Base-by-base conservation (phyloP, 2,329 filamentous ascomycete genomes). In the Neodidymelliopsis sp. region DNA sequence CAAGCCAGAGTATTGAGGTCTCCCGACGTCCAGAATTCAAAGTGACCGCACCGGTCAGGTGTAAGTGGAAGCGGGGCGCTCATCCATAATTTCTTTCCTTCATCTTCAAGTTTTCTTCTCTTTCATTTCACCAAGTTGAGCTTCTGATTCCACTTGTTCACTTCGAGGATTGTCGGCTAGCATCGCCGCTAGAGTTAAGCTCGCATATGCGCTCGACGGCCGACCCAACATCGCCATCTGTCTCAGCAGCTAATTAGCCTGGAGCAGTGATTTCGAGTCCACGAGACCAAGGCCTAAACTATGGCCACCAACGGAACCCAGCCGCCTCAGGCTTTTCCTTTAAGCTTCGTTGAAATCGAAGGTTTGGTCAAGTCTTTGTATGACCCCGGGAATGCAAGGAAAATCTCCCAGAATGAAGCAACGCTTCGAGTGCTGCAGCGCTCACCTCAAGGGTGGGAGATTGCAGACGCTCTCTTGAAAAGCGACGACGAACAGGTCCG, bases 381-480 rank as follows among this genome's bases (percentile, higher is more conserved):
- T 52, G 71, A 76, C 35, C 77, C 80, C 23, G 74, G 70, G 19
- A 63, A 74, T 8, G 71, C 74, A 22, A 74, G 69, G 67, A 77
- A 76, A 65, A 78, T 76, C 57, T 65, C 67, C 20, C 72, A 78
- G 38, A 84, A 85, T 36, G 90, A 97, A 69, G 85, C 89, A 47
- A 84, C 87, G 11, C 78, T 99, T 11, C 90, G 94, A 54, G 79
- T 81, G 19, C 77, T 97, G 13, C 94, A 97, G 68, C 85, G 85
- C 59, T 89, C 90, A 2, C 79, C 86, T 2, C 81, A 90, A 63
- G 93, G 91, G 44, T 99, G 94, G 94, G 81, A 88, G 46, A 81
- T 97, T 34, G 91, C 91, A 15, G 86, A 93, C 65, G 84, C 84
- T 40, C 79, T 97, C 11, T 77, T 97, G 9, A 78, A 78, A 39